Evolutionary conservation across 2,329 filamentous ascomycete genomes (phyloP).

Genomic region (Purpureocillium lavendulum): DNA sequence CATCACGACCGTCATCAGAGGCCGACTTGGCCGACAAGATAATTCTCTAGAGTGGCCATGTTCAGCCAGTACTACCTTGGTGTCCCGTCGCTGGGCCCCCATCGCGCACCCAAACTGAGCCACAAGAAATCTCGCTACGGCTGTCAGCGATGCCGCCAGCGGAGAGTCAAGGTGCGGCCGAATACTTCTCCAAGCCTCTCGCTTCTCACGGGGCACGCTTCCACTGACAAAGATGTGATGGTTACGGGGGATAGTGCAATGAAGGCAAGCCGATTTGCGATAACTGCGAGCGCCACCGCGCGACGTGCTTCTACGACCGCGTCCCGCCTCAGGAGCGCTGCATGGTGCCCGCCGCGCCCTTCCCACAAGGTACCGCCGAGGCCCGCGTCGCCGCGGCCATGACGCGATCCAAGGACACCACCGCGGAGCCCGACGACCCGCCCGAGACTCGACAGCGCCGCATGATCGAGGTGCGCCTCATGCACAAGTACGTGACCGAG

Average conservation of each 20-base stretch:
- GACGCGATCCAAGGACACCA: background rate
- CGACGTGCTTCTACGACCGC: conserved; percentile 11
- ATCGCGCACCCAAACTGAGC: conserved; percentile 9
- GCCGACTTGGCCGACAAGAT: no score
- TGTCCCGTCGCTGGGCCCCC: background rate
- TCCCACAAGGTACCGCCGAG: conserved; percentile 5
- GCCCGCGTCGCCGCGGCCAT: conserved; percentile 3
- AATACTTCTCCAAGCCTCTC: no score
- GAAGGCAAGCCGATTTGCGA: conserved; percentile 11
- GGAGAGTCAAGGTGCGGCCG: conserved; percentile 9
- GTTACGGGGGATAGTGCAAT: conserved; percentile 6
- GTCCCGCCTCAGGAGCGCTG: conserved; percentile 2
- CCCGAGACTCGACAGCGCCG: conserved; percentile 10
- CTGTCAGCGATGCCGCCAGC: conserved; percentile 11
- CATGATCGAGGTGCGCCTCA: conserved; percentile 8
- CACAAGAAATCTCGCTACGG: conserved; percentile 12
- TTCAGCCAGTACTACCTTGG: conserved; percentile 8
- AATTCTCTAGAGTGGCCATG: no score
- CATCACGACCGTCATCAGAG: no score
- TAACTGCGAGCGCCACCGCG: conserved; percentile 8
- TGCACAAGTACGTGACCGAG: conserved; percentile 10
- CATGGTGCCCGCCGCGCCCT: conserved; percentile 3
- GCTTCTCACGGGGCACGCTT: background rate
- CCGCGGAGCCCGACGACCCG: conserved; percentile 4
- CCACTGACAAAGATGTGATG: background rate